Evolutionary conservation across 2,329 filamentous ascomycete species (phyloP).

Genomic region (Ceratocystis diversiconidia): DNA sequence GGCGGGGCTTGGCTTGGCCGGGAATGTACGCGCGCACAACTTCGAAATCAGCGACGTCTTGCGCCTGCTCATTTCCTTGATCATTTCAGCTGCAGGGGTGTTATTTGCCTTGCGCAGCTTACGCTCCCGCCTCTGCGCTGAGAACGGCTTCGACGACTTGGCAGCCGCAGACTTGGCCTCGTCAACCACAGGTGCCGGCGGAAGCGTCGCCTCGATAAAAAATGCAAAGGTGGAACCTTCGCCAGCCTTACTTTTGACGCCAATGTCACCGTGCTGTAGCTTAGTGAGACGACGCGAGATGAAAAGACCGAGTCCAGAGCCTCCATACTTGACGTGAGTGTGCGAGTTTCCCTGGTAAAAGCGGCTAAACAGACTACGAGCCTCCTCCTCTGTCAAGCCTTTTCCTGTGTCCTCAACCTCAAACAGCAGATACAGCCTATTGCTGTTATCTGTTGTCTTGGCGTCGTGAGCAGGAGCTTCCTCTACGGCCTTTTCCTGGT

Average conservation of each 20-base stretch:
- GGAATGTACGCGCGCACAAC: background rate
- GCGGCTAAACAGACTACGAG: slow-evolving; percentile 59
- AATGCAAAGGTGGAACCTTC: slow-evolving; percentile 65
- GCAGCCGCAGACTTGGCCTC: slow-evolving; percentile 23
- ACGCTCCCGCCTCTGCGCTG: background rate
- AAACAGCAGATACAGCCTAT: slow-evolving; percentile 49
- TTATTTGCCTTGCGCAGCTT: slow-evolving; percentile 3
- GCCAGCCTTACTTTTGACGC: slow-evolving; percentile 52
- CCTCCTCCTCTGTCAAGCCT: slow-evolving; percentile 56
- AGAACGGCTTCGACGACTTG: background rate
- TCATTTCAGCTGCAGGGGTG: background rate
- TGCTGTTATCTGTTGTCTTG: background rate
- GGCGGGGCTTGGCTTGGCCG: background rate
- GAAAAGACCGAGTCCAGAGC: slow-evolving; percentile 64
- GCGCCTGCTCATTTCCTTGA: background rate
- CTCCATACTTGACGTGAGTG: slow-evolving; percentile 67
- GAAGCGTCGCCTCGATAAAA: slow-evolving; percentile 47
- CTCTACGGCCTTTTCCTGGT: background rate
- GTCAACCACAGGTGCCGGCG: slow-evolving; percentile 28
- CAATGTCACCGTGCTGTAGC: slow-evolving; percentile 66
- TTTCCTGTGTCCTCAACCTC: slow-evolving; percentile 66
- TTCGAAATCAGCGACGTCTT: background rate
- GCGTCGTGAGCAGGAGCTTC: background rate
- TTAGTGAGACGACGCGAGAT: slow-evolving; percentile 69
- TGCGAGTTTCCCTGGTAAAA: slow-evolving; percentile 66